Evolutionary conservation across 371 early-diverging fungal genomes (phyloP), one percentile per base, ranked within the genome.

Genomic region (Mucor mucedo): DNA sequence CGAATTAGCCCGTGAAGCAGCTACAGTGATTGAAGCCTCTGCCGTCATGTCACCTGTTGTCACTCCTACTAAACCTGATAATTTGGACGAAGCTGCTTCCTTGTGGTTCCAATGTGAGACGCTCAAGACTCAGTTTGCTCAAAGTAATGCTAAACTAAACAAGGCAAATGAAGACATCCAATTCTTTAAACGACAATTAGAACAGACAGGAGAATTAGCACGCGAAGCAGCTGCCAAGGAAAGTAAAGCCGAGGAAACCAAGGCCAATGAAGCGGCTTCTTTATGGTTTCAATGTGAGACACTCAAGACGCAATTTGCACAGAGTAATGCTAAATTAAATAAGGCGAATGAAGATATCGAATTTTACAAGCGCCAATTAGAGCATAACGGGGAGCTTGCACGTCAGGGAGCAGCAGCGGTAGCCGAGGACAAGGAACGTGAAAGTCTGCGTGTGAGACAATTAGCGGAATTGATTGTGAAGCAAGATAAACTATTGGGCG

Each of bases 81-180:
- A 21, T 21, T 21, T 21, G 21, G 59, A 58, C 38, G 65, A 65
- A 49, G 68, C 68, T 13, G 65, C 70, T 32, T 40, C 58, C 21
- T 65, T 70, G 30, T 70, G 70, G 70, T 70, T 70, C 50, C 65
- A 70, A 38, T 55, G 49, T n/a, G 70, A 70, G 16, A 52, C 70
- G 10, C 50, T 70, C 6, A 70, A 70, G 30, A 70, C 70, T 16
- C 61, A 70, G 45, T 54, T 61, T 62, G 70, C 70, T 10, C 70
- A 65, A 58, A 62, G 9, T 4, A 44, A 65, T 14, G 65, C 70
- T 14, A 62, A 62, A 7, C 21, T 65, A 2, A 61, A 57, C 4
- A 52, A 45, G 13, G 70, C 70, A 13, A 65, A 58, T 33, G 58
- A 70, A 50, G 70, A 70, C 7, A 50, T 62, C 6, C 62, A 52